phyloP scores from a whole-genome alignment of 148 eudicot species.

The Rhododendron henanense region DNA sequence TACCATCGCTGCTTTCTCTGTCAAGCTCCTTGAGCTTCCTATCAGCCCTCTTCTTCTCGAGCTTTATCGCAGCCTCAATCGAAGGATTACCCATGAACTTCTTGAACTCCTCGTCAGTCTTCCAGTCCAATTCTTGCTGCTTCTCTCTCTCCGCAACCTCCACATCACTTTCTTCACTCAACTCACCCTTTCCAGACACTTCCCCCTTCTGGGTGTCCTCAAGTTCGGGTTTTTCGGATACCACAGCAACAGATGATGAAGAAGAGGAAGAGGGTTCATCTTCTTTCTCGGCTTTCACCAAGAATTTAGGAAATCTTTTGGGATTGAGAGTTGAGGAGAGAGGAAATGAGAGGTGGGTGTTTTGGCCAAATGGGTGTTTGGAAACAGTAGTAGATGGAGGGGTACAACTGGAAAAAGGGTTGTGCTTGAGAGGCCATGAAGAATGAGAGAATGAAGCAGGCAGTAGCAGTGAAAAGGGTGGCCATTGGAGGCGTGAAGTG shows the following conservation, averaged over 20 bases:
- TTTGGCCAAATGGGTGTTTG: slow-evolving; percentile 22
- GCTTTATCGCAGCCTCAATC: slow-evolving; percentile 92
- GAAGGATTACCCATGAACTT: slow-evolving; percentile 95
- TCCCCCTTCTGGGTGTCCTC: slow-evolving; percentile 30
- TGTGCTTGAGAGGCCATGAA: slow-evolving; percentile 23
- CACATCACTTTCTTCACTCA: slow-evolving; percentile 4
- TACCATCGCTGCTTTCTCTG: slow-evolving; percentile 50
- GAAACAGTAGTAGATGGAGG: slow-evolving; percentile 14
- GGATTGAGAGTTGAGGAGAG: slow-evolving; percentile 17
- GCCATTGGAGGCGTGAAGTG: slow-evolving; percentile 6
- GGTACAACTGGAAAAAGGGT: not conserved
- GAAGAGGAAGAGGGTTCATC: slow-evolving; percentile 25
- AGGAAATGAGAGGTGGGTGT: slow-evolving; percentile 13
- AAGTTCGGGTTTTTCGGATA: slow-evolving; percentile 21
- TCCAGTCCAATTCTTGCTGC: slow-evolving; percentile 80
- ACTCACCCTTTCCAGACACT: slow-evolving; percentile 8
- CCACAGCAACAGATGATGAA: slow-evolving; percentile 25
- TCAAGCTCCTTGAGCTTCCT: slow-evolving; percentile 82
- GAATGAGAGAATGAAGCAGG: slow-evolving; percentile 19
- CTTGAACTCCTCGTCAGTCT: slow-evolving; percentile 90
- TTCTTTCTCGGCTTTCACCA: slow-evolving; percentile 43
- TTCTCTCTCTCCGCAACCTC: slow-evolving; percentile 32
- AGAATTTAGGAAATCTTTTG: slow-evolving; percentile 28
- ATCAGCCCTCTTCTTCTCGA: slow-evolving; percentile 93
- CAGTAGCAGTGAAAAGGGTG: slow-evolving; percentile 10